These are phyloP conservation scores for Ophidiomyces ophidiicola DNA, from an alignment of 2,329 filamentous ascomycete species.

Conservation along the genomic window DNA sequence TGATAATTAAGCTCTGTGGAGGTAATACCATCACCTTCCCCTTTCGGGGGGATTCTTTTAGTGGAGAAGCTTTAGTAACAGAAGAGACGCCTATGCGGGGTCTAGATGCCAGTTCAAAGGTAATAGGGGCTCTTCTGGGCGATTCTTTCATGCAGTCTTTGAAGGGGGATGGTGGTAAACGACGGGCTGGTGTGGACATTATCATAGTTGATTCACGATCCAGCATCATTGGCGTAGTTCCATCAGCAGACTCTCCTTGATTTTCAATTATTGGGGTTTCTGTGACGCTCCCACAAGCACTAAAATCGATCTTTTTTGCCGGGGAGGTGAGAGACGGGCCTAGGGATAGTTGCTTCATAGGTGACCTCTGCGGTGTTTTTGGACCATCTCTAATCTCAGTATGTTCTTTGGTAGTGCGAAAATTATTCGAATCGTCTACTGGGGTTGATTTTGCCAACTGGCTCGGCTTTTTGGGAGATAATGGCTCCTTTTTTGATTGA, in stretches of 20 bases:
- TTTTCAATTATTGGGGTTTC: not conserved
- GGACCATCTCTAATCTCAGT: conserved; percentile 28
- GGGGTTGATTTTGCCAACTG: conserved; percentile 34
- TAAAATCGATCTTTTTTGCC: conserved; percentile 29
- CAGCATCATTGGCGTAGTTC: conserved; percentile 9
- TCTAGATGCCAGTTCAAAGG: conserved; percentile 17
- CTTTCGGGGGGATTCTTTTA: conserved; percentile 36
- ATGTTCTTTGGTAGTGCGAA: conserved; percentile 31
- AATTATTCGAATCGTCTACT: conserved; percentile 24
- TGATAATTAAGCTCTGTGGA: conserved; percentile 24
- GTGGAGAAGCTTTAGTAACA: conserved; percentile 22
- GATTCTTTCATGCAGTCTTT: conserved; percentile 33
- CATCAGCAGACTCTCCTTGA: not conserved
- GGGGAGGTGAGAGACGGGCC: conserved; percentile 24
- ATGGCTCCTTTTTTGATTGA: conserved; percentile 23
- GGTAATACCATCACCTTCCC: conserved; percentile 28
- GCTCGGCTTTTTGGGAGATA: conserved; percentile 40
- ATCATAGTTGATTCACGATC: conserved; percentile 25
- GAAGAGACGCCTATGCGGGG: conserved; percentile 12
- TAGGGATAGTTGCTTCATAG: conserved; percentile 22
- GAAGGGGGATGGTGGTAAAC: conserved; percentile 35
- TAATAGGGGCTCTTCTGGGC: conserved; percentile 26
- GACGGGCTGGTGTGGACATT: conserved; percentile 35
- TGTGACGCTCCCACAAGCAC: conserved; percentile 8
- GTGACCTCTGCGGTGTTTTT: conserved; percentile 24